phyloP scores from a whole-genome alignment of 1,284 basidiomycete species.

The Cryptococcus sp. region DNA sequence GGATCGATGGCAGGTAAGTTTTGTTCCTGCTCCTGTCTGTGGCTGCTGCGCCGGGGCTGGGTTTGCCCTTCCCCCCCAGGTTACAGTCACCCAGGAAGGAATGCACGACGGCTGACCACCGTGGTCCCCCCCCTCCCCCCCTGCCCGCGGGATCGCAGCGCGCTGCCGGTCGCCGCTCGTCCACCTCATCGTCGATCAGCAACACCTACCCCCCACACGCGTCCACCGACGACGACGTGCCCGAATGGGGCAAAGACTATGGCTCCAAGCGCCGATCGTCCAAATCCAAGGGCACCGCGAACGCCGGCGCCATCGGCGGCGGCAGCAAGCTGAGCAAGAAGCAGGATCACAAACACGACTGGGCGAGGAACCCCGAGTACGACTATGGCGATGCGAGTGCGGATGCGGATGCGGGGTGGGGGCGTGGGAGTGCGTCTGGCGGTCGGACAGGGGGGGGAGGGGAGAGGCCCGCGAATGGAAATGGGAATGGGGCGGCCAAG shows the following conservation, averaged over 20 bases:
- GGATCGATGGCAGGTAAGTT: slow-evolving; percentile 28
- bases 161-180: slow-evolving; percentile 21
- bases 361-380: slow-evolving; percentile 14
- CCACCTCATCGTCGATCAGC: slow-evolving; percentile 13
- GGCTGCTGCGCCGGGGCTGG: background rate
- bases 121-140: background rate
- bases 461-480: too few species aligned
- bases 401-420: slow-evolving; percentile 4
- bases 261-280: slow-evolving; percentile 34
- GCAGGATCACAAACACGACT: slow-evolving; percentile 10
- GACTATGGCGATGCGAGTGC: slow-evolving; percentile 9
- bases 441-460: background rate
- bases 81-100: too few species aligned
- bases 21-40: background rate
- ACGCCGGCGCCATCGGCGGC: slow-evolving; percentile 2
- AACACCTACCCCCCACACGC: slow-evolving; percentile 34
- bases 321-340: slow-evolving; percentile 5
- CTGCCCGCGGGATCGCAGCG: slow-evolving; percentile 20
- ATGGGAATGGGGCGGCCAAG: background rate
- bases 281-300: slow-evolving; percentile 2
- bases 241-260: slow-evolving; percentile 51
- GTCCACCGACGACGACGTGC: slow-evolving; percentile 47
- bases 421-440: slow-evolving; percentile 2
- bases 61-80: too few species aligned
- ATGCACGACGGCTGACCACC: too few species aligned